Evolutionary conservation across 352 stramenopile genomes (phyloP).

Genomic region (Thalassiosira livingstoniorum): DNA sequence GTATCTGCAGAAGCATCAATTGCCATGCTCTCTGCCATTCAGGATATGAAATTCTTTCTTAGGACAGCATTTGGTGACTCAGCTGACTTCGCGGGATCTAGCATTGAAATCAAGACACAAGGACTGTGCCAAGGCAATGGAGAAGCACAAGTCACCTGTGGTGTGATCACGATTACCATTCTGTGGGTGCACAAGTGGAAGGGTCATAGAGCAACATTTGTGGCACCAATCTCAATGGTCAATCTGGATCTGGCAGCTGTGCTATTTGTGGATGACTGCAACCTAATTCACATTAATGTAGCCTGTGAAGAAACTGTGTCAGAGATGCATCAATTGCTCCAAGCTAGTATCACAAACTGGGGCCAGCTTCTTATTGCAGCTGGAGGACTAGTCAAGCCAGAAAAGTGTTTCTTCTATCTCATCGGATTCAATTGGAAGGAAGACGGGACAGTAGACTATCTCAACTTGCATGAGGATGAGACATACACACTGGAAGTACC

Average conservation of each 20-base stretch:
- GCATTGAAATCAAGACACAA: conserved; percentile 2
- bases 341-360: background rate
- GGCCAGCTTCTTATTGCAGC: background rate
- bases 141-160: background rate
- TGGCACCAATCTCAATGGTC: background rate
- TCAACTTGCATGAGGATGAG: background rate
- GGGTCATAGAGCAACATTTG: background rate
- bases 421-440: background rate
- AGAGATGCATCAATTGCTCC: background rate
- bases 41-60: conserved; percentile 10
- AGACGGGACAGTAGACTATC: background rate
- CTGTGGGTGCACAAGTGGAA: background rate
- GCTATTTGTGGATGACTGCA: conserved; percentile 6
- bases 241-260: background rate
- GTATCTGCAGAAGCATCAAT: background rate
- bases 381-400: background rate
- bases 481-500: background rate
- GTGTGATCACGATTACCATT: background rate
- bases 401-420: background rate
- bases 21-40: conserved; percentile 5
- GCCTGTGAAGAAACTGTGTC: background rate
- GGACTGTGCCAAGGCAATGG: conserved; percentile 1
- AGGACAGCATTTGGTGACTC: background rate
- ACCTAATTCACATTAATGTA: conserved; percentile 5
- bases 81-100: background rate